Evolutionary conservation across 345 rosid species (phyloP).

Genomic region (Gossypium sturtianum): DNA sequence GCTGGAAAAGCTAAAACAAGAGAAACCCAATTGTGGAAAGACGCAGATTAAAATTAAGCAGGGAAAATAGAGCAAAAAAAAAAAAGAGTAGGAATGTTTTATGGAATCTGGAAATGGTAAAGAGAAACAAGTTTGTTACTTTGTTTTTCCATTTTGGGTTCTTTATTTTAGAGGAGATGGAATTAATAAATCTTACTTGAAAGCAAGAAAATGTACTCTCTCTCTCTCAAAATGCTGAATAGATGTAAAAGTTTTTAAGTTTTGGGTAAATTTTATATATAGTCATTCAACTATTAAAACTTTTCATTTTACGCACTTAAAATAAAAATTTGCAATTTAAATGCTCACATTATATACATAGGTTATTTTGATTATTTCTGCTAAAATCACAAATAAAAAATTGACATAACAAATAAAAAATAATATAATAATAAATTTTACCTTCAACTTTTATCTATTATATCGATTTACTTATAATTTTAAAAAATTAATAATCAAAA

Average conservation of each 20-base stretch:
- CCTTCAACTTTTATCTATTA: too few species aligned
- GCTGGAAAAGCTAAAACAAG: not conserved
- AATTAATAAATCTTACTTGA: constrained; percentile 15
- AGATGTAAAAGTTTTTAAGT: not conserved
- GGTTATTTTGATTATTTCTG: too few species aligned
- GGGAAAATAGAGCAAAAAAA: not conserved
- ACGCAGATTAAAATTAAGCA: constrained; percentile 17
- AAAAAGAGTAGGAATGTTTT: not conserved
- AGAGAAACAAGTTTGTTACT: not conserved
- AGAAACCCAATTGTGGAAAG: not conserved
- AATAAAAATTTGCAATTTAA: too few species aligned
- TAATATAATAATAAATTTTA: too few species aligned
- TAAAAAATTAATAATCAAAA: too few species aligned
- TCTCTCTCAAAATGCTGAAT: not conserved
- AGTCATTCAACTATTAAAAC: too few species aligned
- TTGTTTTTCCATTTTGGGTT: not conserved
- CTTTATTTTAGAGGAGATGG: not conserved
- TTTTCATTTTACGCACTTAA: too few species aligned
- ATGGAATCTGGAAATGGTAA: constrained; percentile 10
- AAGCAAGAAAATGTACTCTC: constrained; percentile 2
- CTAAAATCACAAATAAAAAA: too few species aligned
- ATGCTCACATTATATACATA: too few species aligned
- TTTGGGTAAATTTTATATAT: too few species aligned
- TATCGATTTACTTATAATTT: too few species aligned
- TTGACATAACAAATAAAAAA: too few species aligned